phyloP scores from a whole-genome alignment of 2,329 filamentous ascomycete species.

The Ophiosphaerella korrae region DNA sequence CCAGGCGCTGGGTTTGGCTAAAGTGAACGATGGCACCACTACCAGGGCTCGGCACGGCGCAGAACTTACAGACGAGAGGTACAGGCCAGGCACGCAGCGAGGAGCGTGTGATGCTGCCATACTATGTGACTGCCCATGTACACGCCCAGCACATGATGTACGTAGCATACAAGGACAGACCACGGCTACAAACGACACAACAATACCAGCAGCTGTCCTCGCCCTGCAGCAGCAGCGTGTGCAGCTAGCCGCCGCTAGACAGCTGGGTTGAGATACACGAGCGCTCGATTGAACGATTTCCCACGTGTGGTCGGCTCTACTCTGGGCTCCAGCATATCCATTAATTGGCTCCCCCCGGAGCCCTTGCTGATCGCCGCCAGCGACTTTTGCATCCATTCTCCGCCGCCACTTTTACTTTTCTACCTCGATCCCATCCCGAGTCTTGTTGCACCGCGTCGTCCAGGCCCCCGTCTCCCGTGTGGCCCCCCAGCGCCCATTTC shows the following conservation, averaged over 20 bases:
- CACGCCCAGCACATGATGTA: no score
- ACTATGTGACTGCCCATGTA: constrained; percentile 24
- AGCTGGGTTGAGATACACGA: constrained; percentile 44
- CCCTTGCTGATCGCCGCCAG: constrained; percentile 27
- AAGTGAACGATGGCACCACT: constrained; percentile 15
- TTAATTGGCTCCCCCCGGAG: constrained; percentile 36
- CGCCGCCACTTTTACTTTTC: constrained; percentile 18
- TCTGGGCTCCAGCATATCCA: constrained; percentile 34
- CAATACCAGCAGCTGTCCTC: no score
- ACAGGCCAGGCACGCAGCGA: not conserved
- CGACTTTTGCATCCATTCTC: constrained; percentile 24
- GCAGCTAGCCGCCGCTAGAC: constrained; percentile 45
- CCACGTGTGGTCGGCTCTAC: constrained; percentile 42
- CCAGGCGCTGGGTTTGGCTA: constrained; percentile 22
- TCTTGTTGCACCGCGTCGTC: constrained; percentile 33
- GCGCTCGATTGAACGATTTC: constrained; percentile 46
- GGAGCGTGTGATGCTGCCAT: constrained; percentile 15
- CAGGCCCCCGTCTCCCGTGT: constrained; percentile 31
- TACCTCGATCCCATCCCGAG: constrained; percentile 27
- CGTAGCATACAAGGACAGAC: no score
- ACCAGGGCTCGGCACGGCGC: constrained; percentile 5
- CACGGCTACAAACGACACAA: no score
- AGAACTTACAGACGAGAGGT: not conserved
- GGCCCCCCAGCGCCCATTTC: constrained; percentile 10
- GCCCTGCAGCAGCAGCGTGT: constrained; percentile 37